A percentile compares a stretch with the other conserved stretches of the same genome.
phyloP scores from a whole-genome alignment of 164 flowering plant species.

The Stephania japonica region DNA sequence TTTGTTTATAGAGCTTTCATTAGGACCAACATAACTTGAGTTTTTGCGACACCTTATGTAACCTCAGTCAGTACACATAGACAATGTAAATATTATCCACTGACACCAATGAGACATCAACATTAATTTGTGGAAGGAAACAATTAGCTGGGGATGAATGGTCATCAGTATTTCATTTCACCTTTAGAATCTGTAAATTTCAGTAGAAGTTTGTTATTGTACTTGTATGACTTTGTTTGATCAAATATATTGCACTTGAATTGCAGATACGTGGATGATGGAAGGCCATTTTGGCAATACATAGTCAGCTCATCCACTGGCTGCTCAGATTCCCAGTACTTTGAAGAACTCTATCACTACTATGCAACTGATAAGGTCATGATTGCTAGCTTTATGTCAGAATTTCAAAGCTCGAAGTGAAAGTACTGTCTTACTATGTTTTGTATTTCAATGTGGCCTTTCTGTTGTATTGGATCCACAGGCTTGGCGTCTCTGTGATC shows the following conservation, averaged over 20 bases:
- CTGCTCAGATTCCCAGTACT: slow-evolving; percentile 87
- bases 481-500: slow-evolving; percentile 99
- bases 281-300: slow-evolving; percentile 92
- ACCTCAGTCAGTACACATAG: background rate
- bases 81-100: background rate
- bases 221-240: background rate
- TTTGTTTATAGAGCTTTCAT: background rate
- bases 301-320: slow-evolving; percentile 93
- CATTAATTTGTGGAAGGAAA: background rate
- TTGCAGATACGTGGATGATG: slow-evolving; percentile 89
- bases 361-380: slow-evolving; percentile 84
- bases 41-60: background rate
- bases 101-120: background rate
- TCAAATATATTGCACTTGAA: slow-evolving; percentile 3
- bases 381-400: background rate
- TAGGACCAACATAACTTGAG: background rate
- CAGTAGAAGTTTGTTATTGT: background rate
- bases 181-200: background rate
- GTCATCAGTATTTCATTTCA: background rate
- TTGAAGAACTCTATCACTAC: slow-evolving; percentile 91
- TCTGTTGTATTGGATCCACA: slow-evolving; percentile 17
- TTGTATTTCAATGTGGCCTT: background rate
- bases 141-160: background rate
- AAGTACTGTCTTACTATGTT: background rate
- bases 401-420: background rate